Percentiles rank a stretch among this genome's conserved stretches.
Evolutionary conservation across 306 rosid species (phyloP).

Genomic region (Biancaea sappan): DNA sequence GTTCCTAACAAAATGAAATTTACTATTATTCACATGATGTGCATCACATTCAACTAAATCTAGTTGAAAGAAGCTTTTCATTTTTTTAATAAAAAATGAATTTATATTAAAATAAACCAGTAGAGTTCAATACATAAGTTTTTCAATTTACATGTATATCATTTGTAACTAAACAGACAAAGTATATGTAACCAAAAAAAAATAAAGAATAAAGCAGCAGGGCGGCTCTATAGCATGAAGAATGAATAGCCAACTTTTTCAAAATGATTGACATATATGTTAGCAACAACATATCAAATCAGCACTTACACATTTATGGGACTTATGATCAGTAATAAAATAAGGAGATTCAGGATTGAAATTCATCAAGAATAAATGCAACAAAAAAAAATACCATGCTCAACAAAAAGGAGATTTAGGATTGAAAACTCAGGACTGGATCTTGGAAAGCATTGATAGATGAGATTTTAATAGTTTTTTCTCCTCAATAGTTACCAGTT

Average conservation of each 20-base stretch:
- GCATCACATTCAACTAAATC: not conserved
- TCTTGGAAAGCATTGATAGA: too few relatives aligned
- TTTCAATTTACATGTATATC: not conserved
- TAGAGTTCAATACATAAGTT: too few relatives aligned
- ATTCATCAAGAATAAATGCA: too few relatives aligned
- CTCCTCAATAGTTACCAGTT: too few relatives aligned
- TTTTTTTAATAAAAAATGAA: too few relatives aligned
- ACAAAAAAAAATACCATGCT: too few relatives aligned
- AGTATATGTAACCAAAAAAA: not conserved
- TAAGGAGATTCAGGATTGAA: too few relatives aligned
- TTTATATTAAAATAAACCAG: too few relatives aligned
- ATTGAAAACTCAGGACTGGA: too few relatives aligned
- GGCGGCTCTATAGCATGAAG: slow-evolving; percentile 25
- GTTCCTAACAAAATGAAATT: slow-evolving; percentile 60
- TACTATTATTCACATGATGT: slow-evolving; percentile 23
- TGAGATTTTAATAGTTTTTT: too few relatives aligned
- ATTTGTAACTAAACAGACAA: slow-evolving; percentile 23
- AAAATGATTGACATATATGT: slow-evolving; percentile 9
- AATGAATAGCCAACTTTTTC: not conserved
- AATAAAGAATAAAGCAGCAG: not conserved
- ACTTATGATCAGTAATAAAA: slow-evolving; percentile 81
- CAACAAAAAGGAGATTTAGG: too few relatives aligned
- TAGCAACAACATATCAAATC: slow-evolving; percentile 31
- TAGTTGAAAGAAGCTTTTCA: slow-evolving; percentile 19
- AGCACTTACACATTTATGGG: slow-evolving; percentile 86